Evolutionary conservation across 495 filamentous ascomycete species (phyloP).

Genomic region (Chaetomidium leptoderma): DNA sequence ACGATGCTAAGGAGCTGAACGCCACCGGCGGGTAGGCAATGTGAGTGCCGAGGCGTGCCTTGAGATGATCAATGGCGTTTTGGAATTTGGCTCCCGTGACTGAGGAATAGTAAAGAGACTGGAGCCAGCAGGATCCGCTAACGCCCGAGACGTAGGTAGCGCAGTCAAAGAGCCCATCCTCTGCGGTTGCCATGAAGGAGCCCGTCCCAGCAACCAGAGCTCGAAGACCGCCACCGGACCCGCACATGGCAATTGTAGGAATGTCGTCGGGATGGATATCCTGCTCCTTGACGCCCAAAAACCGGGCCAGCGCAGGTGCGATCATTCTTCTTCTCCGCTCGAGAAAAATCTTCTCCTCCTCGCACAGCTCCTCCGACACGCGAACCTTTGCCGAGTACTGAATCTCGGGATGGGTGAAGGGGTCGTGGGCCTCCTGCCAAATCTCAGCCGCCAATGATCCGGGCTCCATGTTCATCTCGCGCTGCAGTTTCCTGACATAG

Average conservation of each 20-base stretch:
- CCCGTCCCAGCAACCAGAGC: constrained; percentile 86
- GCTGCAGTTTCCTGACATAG: constrained; percentile 77
- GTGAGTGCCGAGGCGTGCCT: constrained; percentile 75
- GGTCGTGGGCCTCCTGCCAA: constrained; percentile 84
- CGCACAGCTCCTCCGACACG: constrained; percentile 75
- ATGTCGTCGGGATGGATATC: constrained; percentile 92
- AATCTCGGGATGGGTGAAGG: constrained; percentile 80
- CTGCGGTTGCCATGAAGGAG: constrained; percentile 72
- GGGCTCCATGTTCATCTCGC: constrained; percentile 78
- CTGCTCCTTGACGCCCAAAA: constrained; percentile 67
- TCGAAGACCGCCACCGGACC: constrained; percentile 84
- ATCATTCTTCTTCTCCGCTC: constrained; percentile 59
- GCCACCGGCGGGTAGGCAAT: constrained; percentile 87
- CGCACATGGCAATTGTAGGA: constrained; percentile 86
- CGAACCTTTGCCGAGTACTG: constrained; percentile 72
- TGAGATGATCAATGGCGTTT: constrained; percentile 74
- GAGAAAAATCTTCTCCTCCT: constrained; percentile 73
- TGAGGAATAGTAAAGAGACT: constrained; percentile 83
- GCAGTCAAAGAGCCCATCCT: constrained; percentile 87
- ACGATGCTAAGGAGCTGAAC: constrained; percentile 66
- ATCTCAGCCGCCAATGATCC: constrained; percentile 88
- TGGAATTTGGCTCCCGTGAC: constrained; percentile 61
- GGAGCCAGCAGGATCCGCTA: constrained; percentile 92
- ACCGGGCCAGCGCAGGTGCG: constrained; percentile 68
- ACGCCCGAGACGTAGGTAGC: constrained; percentile 92